Base-by-base conservation (phyloP, 768 basidiomycete species). In the Russula sp. region DNA sequence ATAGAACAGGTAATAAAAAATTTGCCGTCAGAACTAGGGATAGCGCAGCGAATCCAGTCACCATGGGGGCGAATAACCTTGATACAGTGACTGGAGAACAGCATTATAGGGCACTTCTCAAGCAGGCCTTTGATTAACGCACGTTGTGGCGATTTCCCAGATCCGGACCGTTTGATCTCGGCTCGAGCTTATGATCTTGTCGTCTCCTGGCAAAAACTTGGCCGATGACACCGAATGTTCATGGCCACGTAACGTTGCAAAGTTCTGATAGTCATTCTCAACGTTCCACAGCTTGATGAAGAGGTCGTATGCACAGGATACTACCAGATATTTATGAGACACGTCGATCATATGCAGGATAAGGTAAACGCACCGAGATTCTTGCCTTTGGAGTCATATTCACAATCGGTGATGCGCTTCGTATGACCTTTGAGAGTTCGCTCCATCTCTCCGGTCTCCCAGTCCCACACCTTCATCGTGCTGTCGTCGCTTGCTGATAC, bases 401-500 rank as follows among this genome's bases (percentile, higher is more conserved):
- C 81, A n/a, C 80, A 77, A 69, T 83, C 82, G 61, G 75, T 78
- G 7, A 85, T 81, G 16, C 75, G 75, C 66, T 80, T 80, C 22
- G 83, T 84, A 70, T 85, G 83, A 5, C 82, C 82, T 67, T 83
- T 83, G 32, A 83, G 69, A 42, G 83, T 84, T 63, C 80, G 67
- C 69, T 84, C 83, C 63, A 83, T 77, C 58, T 83, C 82, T 42
- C 83, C 83, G 14, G 77, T 78, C 70, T 83, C 82, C 81, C 81
- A 84, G 65, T 84, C 83, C 82, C 82, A 84, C 6, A 83, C 75
- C 72, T 83, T 83, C 54, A 84, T 72, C 22, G 75, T 82, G 46
- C 78, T 70, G 67, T 84, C 83, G 50, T 82, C 82, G 62, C 79
- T 80, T 18, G 81, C 81, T n/a, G 76, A 78, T 1, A 77, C 83